Evolutionary conservation across 2,329 filamentous ascomycete genomes (phyloP), one percentile per base, ranked within the genome.

Genomic region (Biscogniauxia sp.): DNA sequence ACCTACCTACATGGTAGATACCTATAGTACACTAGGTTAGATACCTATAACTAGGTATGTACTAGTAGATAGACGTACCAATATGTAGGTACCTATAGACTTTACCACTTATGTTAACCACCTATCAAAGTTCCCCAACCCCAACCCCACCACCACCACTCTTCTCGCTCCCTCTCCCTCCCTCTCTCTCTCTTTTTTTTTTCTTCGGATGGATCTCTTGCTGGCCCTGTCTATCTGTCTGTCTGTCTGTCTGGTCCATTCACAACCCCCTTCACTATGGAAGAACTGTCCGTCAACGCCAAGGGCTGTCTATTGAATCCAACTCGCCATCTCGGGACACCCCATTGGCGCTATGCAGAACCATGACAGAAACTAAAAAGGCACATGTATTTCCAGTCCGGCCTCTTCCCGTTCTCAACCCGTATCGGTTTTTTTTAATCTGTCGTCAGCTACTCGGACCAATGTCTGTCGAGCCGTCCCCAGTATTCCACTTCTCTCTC

Each of bases 401-500:
- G 17, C 52, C 23, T 53, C 28, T 32, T 54, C 61, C 61, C 62
- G 61, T 55, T 7, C 37, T 45, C 15, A n/a, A 45, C 37, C 37
- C 37, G 37, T 45, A 45, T 61, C 65, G 64, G 61, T 67, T 57
- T 63, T 53, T 49, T 62, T 56, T 56, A 54, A 50, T 61, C 26
- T 57, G 61, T 55, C 62, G 60, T 61, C 64, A 54, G 56, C 59
- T 65, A 60, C 37, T 17, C 15, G 15, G 17, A 45, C 37, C 37
- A 45, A 45, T 45, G 11, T 45, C 37, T 45, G 2, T 45, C 5
- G 37, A n/a, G 37, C 37, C 1, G 37, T 59, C 64, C 64, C 64
- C 61, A 55, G 55, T 62, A 56, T 50, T 65, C 60, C 53, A 64
- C 63, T 60, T 63, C 67, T 53, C 37, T 37, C 56, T 60, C 58